Percentiles rank a stretch among this genome's conserved stretches.
Conservation (phyloP, 208 protist genomes). For the Crithidia sp. region DNA sequence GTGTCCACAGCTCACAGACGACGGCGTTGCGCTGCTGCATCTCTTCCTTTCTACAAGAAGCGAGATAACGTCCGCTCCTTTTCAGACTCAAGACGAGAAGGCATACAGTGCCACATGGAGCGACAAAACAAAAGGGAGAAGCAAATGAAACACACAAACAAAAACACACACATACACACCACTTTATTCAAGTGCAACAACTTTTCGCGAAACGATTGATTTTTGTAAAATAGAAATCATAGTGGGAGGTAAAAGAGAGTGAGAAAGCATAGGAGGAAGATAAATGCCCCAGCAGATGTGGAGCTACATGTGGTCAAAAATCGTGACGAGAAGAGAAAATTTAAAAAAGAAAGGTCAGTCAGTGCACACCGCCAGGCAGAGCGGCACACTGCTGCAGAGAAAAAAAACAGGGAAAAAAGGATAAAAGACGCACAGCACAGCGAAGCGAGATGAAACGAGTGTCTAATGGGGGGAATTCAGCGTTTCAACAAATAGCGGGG, state of each 20-base stretch:
- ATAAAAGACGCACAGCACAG: background rate
- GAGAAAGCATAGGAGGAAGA: background rate
- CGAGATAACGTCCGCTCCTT: no score
- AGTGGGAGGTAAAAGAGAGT: background rate
- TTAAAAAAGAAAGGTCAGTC: background rate
- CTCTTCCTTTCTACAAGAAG: no score
- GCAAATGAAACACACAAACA: no score
- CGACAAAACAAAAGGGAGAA: no score
- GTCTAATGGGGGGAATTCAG: background rate
- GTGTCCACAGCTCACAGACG: no score
- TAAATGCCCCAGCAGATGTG: background rate
- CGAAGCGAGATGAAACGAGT: background rate
- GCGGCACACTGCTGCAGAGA: background rate
- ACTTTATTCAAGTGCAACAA: no score
- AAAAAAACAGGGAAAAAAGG: background rate
- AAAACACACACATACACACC: no score
- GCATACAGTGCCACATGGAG: no score
- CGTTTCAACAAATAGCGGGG: background rate
- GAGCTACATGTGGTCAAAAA: background rate
- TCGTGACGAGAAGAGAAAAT: background rate
- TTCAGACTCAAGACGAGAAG: no score
- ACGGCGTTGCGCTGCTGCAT: no score
- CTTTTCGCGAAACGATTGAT: no score
- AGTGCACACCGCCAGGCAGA: background rate
- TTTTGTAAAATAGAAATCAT: no score